phyloP scores from a whole-genome alignment of 306 rosid species.

The Leucaena leucocephala region DNA sequence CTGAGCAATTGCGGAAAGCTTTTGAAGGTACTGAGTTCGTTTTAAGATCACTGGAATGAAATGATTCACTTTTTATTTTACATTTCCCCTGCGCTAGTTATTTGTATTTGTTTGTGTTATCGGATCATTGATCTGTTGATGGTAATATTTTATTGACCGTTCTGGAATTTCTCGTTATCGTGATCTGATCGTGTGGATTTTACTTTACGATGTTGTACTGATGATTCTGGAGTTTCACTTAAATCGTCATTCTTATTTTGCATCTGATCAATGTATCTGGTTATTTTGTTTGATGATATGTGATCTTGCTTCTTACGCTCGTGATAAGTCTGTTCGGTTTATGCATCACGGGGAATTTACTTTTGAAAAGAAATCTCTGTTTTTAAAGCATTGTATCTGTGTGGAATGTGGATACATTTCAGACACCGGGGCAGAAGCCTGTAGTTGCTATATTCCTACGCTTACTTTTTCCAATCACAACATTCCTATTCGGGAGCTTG shows the following conservation, averaged over 20 bases:
- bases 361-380: neutral
- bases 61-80: neutral
- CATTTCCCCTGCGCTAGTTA: neutral
- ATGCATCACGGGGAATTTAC: neutral
- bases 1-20: slow-evolving; percentile 79
- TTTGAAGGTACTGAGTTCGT: slow-evolving; percentile 58
- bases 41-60: neutral
- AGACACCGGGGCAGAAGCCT: neutral
- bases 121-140: slow-evolving; percentile 11
- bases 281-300: neutral
- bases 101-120: neutral
- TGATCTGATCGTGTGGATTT: slow-evolving; percentile 15
- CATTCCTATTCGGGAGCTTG: neutral
- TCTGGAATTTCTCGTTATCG: neutral
- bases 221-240: slow-evolving; percentile 1
- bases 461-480: neutral
- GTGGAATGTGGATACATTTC: neutral
- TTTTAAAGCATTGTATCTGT: neutral
- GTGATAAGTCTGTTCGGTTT: slow-evolving; percentile 13
- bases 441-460: neutral
- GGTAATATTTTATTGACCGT: slow-evolving; percentile 14
- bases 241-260: slow-evolving; percentile 1
- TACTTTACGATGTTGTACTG: neutral
- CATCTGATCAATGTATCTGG: neutral
- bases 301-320: neutral